phyloP scores from a whole-genome alignment of 2,329 filamentous ascomycete genomes.

The Pseudogymnoascus sp. region DNA sequence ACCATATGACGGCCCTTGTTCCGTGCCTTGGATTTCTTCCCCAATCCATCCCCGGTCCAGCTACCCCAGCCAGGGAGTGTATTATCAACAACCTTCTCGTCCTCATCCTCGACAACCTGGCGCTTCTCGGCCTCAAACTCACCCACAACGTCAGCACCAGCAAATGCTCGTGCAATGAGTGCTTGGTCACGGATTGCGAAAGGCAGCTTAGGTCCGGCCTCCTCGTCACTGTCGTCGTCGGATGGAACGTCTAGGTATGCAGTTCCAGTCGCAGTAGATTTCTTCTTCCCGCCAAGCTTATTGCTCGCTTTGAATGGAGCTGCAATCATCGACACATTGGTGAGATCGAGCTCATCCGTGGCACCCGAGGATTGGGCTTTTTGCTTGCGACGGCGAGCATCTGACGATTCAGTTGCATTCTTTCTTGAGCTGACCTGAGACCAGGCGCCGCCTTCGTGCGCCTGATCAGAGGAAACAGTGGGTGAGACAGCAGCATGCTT shows the following conservation, averaged over 20 bases:
- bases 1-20: slow-evolving; percentile 55
- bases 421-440: slow-evolving; percentile 23
- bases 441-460: slow-evolving; percentile 28
- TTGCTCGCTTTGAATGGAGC: slow-evolving; percentile 22
- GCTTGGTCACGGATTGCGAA: slow-evolving; percentile 54
- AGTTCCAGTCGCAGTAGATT: slow-evolving; percentile 20
- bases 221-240: slow-evolving; percentile 33
- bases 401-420: slow-evolving; percentile 23
- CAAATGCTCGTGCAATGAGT: slow-evolving; percentile 77
- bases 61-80: slow-evolving; percentile 91
- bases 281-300: slow-evolving; percentile 25
- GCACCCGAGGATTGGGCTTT: slow-evolving; percentile 25
- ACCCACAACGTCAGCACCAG: slow-evolving; percentile 72
- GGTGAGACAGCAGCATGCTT: not conserved
- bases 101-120: slow-evolving; percentile 63
- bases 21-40: slow-evolving; percentile 57
- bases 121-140: slow-evolving; percentile 78
- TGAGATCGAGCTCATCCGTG: slow-evolving; percentile 27
- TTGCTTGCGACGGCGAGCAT: slow-evolving; percentile 26
- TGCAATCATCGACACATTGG: slow-evolving; percentile 26
- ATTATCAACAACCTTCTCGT: slow-evolving; percentile 72
- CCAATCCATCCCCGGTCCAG: slow-evolving; percentile 81
- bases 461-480: slow-evolving; percentile 13
- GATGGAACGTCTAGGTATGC: slow-evolving; percentile 21
- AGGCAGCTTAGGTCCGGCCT: slow-evolving; percentile 45